Conservation (phyloP, 2,329 filamentous ascomycete genomes). For the Cordyceps militaris region DNA sequence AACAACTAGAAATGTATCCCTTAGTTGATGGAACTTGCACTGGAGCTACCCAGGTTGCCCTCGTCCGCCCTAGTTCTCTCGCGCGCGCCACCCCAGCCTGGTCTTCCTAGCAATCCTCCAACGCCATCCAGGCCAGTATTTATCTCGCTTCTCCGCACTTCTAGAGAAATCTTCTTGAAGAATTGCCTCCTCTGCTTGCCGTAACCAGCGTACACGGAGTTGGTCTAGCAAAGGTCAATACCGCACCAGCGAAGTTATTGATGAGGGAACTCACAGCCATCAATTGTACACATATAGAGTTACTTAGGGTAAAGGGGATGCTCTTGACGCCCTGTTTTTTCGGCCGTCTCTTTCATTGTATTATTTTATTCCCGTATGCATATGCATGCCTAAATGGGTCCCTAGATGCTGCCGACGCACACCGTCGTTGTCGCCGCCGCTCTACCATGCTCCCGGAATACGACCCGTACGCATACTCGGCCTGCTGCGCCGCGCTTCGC, state of each 20-base stretch:
- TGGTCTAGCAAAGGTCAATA: neutral
- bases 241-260: neutral
- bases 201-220: too few relatives aligned
- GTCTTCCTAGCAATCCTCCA: too few relatives aligned
- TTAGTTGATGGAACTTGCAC: too few relatives aligned
- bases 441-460: neutral
- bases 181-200: too few relatives aligned
- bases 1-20: too few relatives aligned
- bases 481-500: neutral
- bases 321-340: neutral
- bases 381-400: neutral
- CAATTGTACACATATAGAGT: neutral
- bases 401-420: neutral
- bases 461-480: neutral
- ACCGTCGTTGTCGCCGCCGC: too few relatives aligned
- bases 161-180: too few relatives aligned
- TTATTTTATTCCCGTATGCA: neutral
- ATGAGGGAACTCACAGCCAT: neutral
- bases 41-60: too few relatives aligned
- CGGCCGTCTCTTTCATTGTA: neutral
- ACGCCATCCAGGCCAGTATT: too few relatives aligned
- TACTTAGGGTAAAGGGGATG: neutral
- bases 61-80: too few relatives aligned
- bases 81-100: too few relatives aligned
- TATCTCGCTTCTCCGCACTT: too few relatives aligned